Conservation (phyloP, 768 basidiomycete species). For the Gloeostereum incarnatum region DNA sequence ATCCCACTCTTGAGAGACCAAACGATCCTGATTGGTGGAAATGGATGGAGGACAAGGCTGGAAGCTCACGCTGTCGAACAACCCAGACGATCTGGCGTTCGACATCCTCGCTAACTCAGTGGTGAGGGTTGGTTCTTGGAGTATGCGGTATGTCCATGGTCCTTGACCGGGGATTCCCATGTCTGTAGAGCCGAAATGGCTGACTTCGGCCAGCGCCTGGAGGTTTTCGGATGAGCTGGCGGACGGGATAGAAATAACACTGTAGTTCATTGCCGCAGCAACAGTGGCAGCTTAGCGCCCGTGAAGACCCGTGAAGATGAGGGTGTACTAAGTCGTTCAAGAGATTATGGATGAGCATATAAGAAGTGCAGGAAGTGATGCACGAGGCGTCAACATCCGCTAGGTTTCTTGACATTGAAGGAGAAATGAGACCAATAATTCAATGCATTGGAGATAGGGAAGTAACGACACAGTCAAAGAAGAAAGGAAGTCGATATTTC, state of each 20-base stretch:
- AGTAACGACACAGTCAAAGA: no score
- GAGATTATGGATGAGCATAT: no score
- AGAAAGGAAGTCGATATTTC: no score
- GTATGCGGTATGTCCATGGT: conserved; percentile 44
- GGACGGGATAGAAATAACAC: conserved; percentile 31
- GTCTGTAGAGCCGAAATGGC: conserved; percentile 41
- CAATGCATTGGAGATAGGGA: no score
- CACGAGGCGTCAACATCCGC: no score
- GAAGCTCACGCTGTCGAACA: conserved; percentile 18
- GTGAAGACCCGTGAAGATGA: no score
- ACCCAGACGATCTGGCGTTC: conserved; percentile 21
- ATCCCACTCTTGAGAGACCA: conserved; percentile 20
- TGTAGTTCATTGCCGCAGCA: conserved; percentile 15
- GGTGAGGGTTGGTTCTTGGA: conserved; percentile 29
- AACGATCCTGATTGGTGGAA: conserved; percentile 24
- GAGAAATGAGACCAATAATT: no score
- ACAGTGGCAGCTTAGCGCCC: conserved; percentile 2
- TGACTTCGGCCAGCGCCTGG: conserved; percentile 43
- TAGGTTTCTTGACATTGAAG: no score
- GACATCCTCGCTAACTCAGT: conserved; percentile 28
- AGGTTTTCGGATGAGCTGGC: conserved; percentile 38
- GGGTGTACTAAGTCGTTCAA: no score
- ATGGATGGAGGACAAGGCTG: conserved; percentile 23
- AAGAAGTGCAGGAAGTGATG: no score
- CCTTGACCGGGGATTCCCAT: conserved; percentile 41